Base-by-base conservation (phyloP, 78 protist species). In the Chrysochromulina tobinii region DNA sequence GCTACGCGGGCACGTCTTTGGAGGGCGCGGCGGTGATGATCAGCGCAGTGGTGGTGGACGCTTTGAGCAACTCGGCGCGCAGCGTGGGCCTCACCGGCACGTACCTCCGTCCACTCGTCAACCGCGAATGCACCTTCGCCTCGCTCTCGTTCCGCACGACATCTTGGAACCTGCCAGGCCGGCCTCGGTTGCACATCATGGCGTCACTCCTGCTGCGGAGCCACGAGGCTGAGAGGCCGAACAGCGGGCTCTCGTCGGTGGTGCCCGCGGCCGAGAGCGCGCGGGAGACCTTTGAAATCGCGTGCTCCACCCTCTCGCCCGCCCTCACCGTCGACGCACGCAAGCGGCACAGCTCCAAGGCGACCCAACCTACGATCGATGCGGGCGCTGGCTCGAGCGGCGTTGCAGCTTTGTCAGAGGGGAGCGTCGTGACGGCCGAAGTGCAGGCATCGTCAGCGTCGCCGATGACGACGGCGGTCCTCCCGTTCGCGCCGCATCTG, bases 61-160 rank as follows among this genome's bases (percentile, higher is more conserved):
- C 12, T 12, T 14, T 7, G 64, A 59, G 7, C 23, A 7, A 59
- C 64, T 7, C 7, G 64, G 64, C 64, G 64, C 64, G 12, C 64
- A 12, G 12, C 64, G 64, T 59, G 23, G 81, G 81, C 3, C 81
- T 72, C 17, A 14, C 20, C 12, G 81, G 81, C 53, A 53, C 20
- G 12, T n/a, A 9, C 57, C 81, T 72, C 81, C 81, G 53, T 0
- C 81, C 81, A 12, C 53, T 72, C 17, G 85, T 77, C 61, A 20
- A 51, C 58, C 61, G 85, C 58, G 15, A 9, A 14, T 77, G 85
- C 38, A 20, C 85, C 27, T 77, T 77, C 85, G 9, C 58, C 61
- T 77, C 85, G 81, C 81, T 72, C 17, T 72, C 81, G 1, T 77
- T 77, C 85, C 50, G 53, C 61, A 38, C 85, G 21, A 77, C 85